These are phyloP conservation scores for Starmerella sp. DNA, from an alignment of 805 yeast species.

Conservation along the genomic window DNA sequence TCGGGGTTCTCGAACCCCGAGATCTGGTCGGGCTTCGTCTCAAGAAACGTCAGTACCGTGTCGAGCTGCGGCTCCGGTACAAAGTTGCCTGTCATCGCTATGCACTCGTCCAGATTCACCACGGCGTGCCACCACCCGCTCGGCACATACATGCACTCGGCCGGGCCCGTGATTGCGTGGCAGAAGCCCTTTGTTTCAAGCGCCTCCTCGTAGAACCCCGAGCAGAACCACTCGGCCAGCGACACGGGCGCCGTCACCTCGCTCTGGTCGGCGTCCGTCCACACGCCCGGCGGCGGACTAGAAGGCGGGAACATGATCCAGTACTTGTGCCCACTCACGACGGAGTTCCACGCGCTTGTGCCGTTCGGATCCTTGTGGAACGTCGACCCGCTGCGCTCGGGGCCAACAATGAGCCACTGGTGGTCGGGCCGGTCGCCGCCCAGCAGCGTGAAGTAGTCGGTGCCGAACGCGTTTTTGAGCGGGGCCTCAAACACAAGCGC, in stretches of 20 bases:
- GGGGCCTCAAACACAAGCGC: constrained; percentile 50
- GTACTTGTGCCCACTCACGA: constrained; percentile 59
- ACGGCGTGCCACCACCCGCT: constrained; percentile 98
- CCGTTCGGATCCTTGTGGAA: constrained; percentile 89
- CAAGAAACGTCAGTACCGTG: constrained; percentile 56
- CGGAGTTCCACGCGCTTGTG: constrained; percentile 85
- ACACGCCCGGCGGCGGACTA: constrained; percentile 73
- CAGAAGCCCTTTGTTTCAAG: constrained; percentile 37
- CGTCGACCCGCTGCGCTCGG: constrained; percentile 71
- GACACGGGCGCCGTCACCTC: constrained; percentile 91
- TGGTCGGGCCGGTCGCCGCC: constrained; percentile 59
- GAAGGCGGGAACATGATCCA: constrained; percentile 86
- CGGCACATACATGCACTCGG: constrained; percentile 82
- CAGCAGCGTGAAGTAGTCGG: constrained; percentile 55
- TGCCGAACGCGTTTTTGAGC: constrained; percentile 33
- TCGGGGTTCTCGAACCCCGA: constrained; percentile 52
- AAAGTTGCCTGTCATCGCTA: constrained; percentile 83
- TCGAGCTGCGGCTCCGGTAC: constrained; percentile 53
- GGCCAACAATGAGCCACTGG: constrained; percentile 86
- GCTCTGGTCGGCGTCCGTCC: constrained; percentile 61
- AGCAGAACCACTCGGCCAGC: constrained; percentile 78
- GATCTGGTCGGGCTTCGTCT: constrained; percentile 55
- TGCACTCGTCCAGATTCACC: constrained; percentile 55
- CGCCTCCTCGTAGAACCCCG: constrained; percentile 69
- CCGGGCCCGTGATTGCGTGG: constrained; percentile 66